These are phyloP conservation scores for Pleurotus citrinopileatus DNA, from an alignment of 768 basidiomycete species.

Conservation along the genomic window DNA sequence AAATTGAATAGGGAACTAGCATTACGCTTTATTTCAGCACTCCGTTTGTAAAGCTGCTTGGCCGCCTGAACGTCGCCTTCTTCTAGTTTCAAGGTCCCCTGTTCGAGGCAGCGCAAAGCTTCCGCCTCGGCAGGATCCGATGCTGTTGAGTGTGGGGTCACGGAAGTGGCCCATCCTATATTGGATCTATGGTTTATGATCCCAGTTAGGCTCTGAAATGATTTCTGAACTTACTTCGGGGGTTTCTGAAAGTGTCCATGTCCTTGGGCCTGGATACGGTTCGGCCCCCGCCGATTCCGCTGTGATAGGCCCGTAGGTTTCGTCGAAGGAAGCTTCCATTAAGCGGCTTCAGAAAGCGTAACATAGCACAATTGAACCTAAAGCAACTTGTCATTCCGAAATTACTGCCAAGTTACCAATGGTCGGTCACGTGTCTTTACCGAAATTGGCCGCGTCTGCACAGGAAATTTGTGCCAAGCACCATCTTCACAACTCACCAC, in stretches of 20 bases:
- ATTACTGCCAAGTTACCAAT: background rate
- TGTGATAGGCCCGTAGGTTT: background rate
- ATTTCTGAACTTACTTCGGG: constrained; percentile 27
- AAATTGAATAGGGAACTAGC: constrained; percentile 85
- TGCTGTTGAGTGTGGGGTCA: constrained; percentile 77
- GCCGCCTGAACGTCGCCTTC: constrained; percentile 83
- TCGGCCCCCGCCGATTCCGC: background rate
- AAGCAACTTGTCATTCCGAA: background rate
- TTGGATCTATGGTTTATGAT: constrained; percentile 5
- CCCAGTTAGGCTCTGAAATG: constrained; percentile 2
- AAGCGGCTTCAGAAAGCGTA: constrained; percentile 7
- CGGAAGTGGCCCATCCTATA: constrained; percentile 78
- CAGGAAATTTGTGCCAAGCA: constrained; percentile 8
- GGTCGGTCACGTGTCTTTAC: background rate
- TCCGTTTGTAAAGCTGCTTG: constrained; percentile 73
- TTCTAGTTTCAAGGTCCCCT: constrained; percentile 81
- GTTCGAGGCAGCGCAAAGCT: constrained; percentile 75
- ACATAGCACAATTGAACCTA: background rate
- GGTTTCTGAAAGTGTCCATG: constrained; percentile 16
- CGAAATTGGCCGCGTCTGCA: background rate
- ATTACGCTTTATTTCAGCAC: constrained; percentile 74
- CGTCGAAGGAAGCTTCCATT: constrained; percentile 7
- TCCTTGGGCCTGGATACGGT: constrained; percentile 17
- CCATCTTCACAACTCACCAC: constrained; percentile 20
- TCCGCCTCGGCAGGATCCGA: constrained; percentile 82